Evolutionary conservation across 306 rosid genomes (phyloP), one percentile per base, ranked within the genome.

Genomic region (Trifolium fragiferum): DNA sequence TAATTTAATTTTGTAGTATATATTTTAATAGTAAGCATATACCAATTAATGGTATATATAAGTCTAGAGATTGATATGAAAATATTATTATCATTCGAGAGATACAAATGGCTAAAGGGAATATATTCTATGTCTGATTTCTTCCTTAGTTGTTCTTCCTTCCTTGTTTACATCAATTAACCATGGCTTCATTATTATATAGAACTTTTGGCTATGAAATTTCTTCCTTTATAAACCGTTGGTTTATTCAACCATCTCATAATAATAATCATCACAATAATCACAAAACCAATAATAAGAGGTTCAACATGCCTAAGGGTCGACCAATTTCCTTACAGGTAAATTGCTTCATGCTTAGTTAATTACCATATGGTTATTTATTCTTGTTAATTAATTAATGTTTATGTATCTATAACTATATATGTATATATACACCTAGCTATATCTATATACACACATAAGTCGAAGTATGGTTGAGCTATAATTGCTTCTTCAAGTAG

Each of bases 241-340:
- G 54, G 80, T 81, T 87, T 73, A 44, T 43, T 66, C 50, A 57
- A 16, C 65, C 59, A 27, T 1, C 64, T 27, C 68, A 53, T 67
- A 23, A 68, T 12, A 18, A 47, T 43, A 58, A 51, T 13, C 50
- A 68, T 70, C 12, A 53, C 10, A 14, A 54, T 35, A 61, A 55
- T 14, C 72, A 69, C 49, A 75, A 15, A 79, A 8, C 60, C 81
- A 74, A 23, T 73, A 66, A 76, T 73, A 66, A 76, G 76, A 81
- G 82, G 80, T 62, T 73, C 80, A 88, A 82, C 65, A 93, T 93
- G 97, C 84, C 96, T 0, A 89, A 84, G 89, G 84, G 89, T 80
- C 89, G 88, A 40, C 96, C 96, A 1, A 84, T 91, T 76, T 88
- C 98, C 12, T 82, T 93, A 68, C 93, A 93, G 98, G 98, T 43